Evolutionary conservation across 345 rosid species (phyloP).

Genomic region (Rhizophora apiculata): DNA sequence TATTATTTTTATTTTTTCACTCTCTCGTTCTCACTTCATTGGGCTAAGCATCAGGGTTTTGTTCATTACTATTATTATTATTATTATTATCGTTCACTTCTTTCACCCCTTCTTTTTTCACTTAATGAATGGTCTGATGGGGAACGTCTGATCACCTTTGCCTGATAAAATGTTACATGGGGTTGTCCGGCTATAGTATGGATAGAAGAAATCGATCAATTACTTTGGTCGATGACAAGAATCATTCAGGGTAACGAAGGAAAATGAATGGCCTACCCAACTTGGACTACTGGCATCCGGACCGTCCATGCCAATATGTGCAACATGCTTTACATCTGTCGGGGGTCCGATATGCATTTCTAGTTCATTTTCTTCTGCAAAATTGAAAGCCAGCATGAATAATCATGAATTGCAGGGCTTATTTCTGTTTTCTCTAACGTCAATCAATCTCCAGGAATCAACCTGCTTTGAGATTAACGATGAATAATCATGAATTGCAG

Average conservation of each 20-base stretch:
- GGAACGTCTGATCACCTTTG: too few species aligned
- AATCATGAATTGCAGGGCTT: not conserved
- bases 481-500: not conserved
- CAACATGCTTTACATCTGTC: slow-evolving; percentile 78
- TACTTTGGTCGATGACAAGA: not conserved
- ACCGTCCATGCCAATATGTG: slow-evolving; percentile 74
- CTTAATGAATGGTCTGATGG: too few species aligned
- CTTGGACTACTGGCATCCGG: slow-evolving; percentile 46
- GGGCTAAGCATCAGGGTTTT: too few species aligned
- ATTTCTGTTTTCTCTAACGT: not conserved
- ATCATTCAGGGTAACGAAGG: not conserved
- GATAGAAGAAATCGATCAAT: not conserved
- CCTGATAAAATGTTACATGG: too few species aligned
- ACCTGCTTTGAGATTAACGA: too few species aligned
- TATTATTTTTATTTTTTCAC: too few species aligned
- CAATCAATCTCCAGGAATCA: not conserved
- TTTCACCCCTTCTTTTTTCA: too few species aligned
- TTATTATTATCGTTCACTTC: too few species aligned
- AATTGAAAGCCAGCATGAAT: not conserved
- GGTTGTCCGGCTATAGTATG: not conserved
- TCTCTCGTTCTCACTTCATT: too few species aligned
- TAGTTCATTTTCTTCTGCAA: slow-evolving; percentile 50
- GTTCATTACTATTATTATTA: too few species aligned
- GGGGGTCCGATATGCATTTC: slow-evolving; percentile 67
- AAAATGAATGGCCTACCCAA: slow-evolving; percentile 46